Percentiles rank a stretch among this genome's conserved stretches.
Conservation (phyloP, 2,329 filamentous ascomycete species). For the Colletotrichum sublineola region DNA sequence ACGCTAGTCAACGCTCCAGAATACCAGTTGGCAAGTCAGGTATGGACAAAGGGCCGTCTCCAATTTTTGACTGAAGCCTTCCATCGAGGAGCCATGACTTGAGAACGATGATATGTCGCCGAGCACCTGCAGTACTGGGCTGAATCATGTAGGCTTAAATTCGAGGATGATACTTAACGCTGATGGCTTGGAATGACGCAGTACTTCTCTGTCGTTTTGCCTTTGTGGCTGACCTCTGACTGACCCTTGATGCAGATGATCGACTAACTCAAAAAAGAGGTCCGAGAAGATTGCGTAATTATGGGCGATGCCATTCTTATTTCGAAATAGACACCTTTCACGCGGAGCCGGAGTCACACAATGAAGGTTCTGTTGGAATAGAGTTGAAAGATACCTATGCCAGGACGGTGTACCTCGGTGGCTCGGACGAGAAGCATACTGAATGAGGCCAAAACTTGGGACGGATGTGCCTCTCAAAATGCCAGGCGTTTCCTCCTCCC, state of each 20-base stretch:
- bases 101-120: neutral
- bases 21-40: constrained; percentile 13
- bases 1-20: constrained; percentile 7
- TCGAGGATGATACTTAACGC: constrained; percentile 8
- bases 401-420: neutral
- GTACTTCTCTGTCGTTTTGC: constrained; percentile 8
- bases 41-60: constrained; percentile 12
- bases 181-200: constrained; percentile 28
- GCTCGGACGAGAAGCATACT: constrained; percentile 37
- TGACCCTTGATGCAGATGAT: constrained; percentile 31
- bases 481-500: neutral
- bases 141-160: constrained; percentile 24
- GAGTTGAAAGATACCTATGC: neutral
- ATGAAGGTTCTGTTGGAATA: neutral
- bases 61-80: constrained; percentile 2
- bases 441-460: constrained; percentile 24
- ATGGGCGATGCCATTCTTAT: neutral
- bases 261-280: constrained; percentile 26
- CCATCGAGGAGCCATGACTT: neutral
- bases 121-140: neutral
- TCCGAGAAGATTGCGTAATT: constrained; percentile 14
- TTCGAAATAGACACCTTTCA: neutral
- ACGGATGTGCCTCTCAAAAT: constrained; percentile 4
- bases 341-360: neutral
- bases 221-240: constrained; percentile 9